Base-by-base conservation (phyloP, 768 basidiomycete genomes). In the Tulasnella sp. region DNA sequence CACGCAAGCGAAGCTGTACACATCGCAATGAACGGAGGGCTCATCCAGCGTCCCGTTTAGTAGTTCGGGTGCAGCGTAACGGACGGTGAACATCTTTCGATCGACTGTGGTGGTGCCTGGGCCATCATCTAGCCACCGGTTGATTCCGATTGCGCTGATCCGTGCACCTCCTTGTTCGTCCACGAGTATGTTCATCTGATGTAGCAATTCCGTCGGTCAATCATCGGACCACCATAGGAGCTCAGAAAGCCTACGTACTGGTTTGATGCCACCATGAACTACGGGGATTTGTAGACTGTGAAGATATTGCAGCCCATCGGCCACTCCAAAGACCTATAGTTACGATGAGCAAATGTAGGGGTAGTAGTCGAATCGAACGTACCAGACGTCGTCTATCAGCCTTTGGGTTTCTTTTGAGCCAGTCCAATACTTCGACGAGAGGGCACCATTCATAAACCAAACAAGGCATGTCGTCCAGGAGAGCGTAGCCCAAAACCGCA, bases 361-460 rank as follows among this genome's bases (percentile, higher is more conserved):
- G 29, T 41, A 45, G 7, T 23, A 37, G 29, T 6, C 2, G 27
- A 48, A 5, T 64, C 23, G n/a, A 14, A 57, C 65, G 60, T 48
- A 78, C 77, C 67, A 79, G 65, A 23, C 67, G 63, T 29, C 63
- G 37, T 58, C 79, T 75, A 59, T 80, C 70, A n/a, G 74, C 68
- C 31, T 60, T 57, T 19, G 74, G 72, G 45, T 70, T 66, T 7
- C 63, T 65, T 49, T 71, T 73, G 36, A 77, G 72, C 61, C 76
- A 80, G 15, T 69, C 70, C 45, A 77, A 62, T 14, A 74, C 74
- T 42, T 72, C 75, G 34, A 79, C 79, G 50, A 79, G 73, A 23
- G 67, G 65, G 65, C 76, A 75, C 79, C 78, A 80, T 21, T 78
- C 79, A 61, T 75, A 78, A 37, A 80, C 73, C 68, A 80, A 77